These are phyloP conservation scores for Hygrophoropsis aurantiaca DNA, from an alignment of 768 basidiomycete species.

Conservation along the genomic window DNA sequence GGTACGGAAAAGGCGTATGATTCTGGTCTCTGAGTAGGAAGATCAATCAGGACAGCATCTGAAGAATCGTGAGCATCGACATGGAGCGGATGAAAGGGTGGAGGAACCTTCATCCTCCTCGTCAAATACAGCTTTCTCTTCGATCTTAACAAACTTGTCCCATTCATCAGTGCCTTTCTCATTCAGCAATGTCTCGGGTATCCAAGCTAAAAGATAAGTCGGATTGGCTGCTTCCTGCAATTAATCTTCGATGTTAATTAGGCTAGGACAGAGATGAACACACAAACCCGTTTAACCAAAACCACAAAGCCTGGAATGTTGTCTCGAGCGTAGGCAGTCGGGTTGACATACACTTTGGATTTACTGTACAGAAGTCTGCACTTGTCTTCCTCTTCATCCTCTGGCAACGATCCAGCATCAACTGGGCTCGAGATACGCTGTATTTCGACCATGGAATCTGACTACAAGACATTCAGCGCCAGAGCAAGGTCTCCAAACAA, in stretches of 20 bases:
- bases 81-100: background rate
- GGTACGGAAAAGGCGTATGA: conserved; percentile 97
- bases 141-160: conserved; percentile 87
- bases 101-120: conserved; percentile 75
- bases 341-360: conserved; percentile 94
- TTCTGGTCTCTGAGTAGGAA: conserved; percentile 81
- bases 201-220: conserved; percentile 86
- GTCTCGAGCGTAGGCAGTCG: conserved; percentile 87
- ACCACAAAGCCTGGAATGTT: conserved; percentile 94
- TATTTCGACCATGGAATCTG: conserved; percentile 76
- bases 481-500: conserved; percentile 4
- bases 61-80: conserved; percentile 8
- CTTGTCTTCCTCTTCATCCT: conserved; percentile 53
- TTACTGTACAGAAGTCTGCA: conserved; percentile 85
- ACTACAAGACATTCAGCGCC: conserved; percentile 26
- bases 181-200: conserved; percentile 82
- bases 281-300: conserved; percentile 81
- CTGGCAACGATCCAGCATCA: conserved; percentile 11
- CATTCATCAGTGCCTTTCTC: conserved; percentile 83
- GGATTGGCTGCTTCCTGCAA: conserved; percentile 72
- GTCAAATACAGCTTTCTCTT: conserved; percentile 56
- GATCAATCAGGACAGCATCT: conserved; percentile 86
- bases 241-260: conserved; percentile 7
- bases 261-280: conserved; percentile 6
- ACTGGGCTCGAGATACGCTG: conserved; percentile 36